Base-by-base conservation (phyloP, 2,329 filamentous ascomycete genomes). In the Coniella lustricola region DNA sequence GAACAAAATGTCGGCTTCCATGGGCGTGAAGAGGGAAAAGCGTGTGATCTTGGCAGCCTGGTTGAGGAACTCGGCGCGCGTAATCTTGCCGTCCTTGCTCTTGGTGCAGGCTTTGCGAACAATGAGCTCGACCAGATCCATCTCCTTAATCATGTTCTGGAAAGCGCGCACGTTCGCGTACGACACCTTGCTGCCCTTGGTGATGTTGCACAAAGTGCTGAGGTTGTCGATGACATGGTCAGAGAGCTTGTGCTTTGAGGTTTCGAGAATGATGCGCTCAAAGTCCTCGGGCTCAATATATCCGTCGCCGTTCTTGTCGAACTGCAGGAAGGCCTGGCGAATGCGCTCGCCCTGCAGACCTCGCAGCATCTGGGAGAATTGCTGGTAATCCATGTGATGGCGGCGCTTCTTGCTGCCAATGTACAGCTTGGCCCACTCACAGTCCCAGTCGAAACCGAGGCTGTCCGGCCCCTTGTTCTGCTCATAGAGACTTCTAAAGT, bases 1-100 rank as follows among this genome's bases (percentile, higher is more conserved):
- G 76, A 98, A 98, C 35, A 98, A 80, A 54, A 98, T 95, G 63
- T 98, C 93, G 35, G 91, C 90, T 69, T 98, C 93, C 90, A 97
- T 96, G 12, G 93, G 93, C 0, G 93, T 97, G 69, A 97, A 96
- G 32, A 94, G 80, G 12, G 90, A 94, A 74, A 96, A 98, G 55
- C 93, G 84, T 20, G 91, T 95, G 61, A 93, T 83, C 55, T 84
- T 84, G 38, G 91, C 85, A 10, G 93, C 91, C 72, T 96, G 90
- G 67, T 95, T 91, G 54, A 97, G 72, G 70, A 98, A 98, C 62
- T 97, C 93, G 37, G 89, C 79, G 45, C 90, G 82, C 4, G 91
- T 96, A 63, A 98, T 97, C 72, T 89, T 95, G 63, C 90, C 89
- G 65, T 98, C 93, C 10, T 71, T 58, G 65, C 87, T 94, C 72